Conservation (phyloP, 2,329 filamentous ascomycete genomes). For the Colletotrichum sp. region DNA sequence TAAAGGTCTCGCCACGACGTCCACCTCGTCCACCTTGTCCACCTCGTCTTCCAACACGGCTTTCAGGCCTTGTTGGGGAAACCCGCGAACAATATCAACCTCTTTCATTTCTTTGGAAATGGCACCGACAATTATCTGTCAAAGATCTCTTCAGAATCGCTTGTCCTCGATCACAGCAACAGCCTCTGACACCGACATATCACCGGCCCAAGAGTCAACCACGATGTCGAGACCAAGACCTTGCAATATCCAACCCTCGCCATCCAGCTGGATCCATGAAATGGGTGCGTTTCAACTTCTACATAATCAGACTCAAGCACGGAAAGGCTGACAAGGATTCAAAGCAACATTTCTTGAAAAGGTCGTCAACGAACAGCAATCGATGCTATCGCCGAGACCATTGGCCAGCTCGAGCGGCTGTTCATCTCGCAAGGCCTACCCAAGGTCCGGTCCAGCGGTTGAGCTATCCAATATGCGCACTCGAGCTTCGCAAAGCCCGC, state of each 20-base stretch:
- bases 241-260: not conserved
- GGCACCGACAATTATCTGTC: not conserved
- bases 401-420: not conserved
- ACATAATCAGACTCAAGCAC: no score
- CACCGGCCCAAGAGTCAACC: not conserved
- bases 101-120: not conserved
- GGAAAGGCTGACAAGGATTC: not conserved
- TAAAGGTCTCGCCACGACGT: not conserved
- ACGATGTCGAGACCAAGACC: not conserved
- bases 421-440: not conserved
- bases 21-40: not conserved
- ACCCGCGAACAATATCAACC: rapidly evolving
- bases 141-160: not conserved
- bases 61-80: not conserved
- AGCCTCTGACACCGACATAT: not conserved
- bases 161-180: not conserved
- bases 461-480: not conserved
- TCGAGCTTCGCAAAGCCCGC: not conserved
- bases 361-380: not conserved
- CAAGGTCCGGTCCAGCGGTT: not conserved
- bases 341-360: not conserved
- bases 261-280: not conserved
- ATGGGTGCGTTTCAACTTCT: not conserved
- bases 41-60: not conserved
- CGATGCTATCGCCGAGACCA: not conserved